A percentile compares a stretch with the other conserved stretches of the same genome.
Evolutionary conservation across 495 filamentous ascomycete genomes (phyloP).

Genomic region (Neurospora sp.): DNA sequence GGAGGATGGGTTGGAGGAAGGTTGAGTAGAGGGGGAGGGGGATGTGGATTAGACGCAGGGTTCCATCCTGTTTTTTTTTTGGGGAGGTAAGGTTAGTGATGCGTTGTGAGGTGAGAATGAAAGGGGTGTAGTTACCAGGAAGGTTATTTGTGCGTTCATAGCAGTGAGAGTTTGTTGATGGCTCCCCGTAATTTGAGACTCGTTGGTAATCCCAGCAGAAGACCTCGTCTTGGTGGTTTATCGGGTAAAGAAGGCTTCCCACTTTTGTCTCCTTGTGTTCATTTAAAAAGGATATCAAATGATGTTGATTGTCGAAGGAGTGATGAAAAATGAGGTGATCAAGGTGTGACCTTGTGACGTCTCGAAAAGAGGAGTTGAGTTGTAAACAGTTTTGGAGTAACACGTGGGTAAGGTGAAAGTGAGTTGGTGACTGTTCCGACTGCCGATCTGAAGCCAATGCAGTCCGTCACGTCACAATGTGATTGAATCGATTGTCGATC

Average conservation of each 20-base stretch:
- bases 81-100: constrained; percentile 3
- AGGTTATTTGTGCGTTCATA: constrained; percentile 48
- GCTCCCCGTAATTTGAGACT: too few relatives aligned
- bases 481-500: not conserved
- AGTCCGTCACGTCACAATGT: not conserved
- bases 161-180: constrained; percentile 12
- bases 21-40: constrained; percentile 70
- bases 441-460: not conserved
- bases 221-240: not conserved
- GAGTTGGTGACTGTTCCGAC: not conserved
- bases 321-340: not conserved
- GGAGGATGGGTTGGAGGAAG: constrained; percentile 75
- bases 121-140: constrained; percentile 36
- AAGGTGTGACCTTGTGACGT: not conserved
- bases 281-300: not conserved
- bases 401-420: not conserved
- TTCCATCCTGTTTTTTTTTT: constrained; percentile 61
- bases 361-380: not conserved
- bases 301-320: not conserved
- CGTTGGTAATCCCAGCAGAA: not conserved
- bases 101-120: not conserved
- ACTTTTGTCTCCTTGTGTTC: not conserved
- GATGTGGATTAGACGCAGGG: constrained; percentile 82
- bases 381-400: not conserved
- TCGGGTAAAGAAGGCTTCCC: not conserved